Conservation (phyloP, 257 asterid genomes). For the Fraxinus excelsior region DNA sequence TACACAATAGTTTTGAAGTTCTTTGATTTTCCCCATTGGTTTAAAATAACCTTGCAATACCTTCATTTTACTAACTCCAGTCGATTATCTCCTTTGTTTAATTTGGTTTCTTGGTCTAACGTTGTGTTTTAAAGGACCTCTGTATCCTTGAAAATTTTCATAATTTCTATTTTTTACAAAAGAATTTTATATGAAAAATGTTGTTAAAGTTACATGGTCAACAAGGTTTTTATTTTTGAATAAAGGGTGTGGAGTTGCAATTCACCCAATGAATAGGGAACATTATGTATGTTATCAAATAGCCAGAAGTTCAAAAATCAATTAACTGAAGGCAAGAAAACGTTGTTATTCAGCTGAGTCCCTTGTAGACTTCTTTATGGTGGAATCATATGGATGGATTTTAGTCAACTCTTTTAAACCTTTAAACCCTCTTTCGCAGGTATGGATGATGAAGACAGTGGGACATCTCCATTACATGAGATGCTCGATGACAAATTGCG, state of each 20-base stretch:
- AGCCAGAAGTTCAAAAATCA: neutral
- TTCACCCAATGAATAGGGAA: neutral
- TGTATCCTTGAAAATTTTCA: no score
- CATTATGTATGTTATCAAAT: no score
- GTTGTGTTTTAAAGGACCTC: no score
- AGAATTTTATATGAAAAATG: no score
- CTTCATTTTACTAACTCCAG: no score
- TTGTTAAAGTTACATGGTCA: neutral
- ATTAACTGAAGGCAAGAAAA: neutral
- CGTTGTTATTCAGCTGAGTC: neutral
- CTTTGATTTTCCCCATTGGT: no score
- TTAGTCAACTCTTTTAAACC: neutral
- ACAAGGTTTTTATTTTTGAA: neutral
- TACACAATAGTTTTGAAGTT: no score
- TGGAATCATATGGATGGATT: neutral
- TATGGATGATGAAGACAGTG: conserved; percentile 53
- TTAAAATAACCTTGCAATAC: no score
- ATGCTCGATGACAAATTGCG: conserved; percentile 52
- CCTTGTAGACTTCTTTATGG: neutral
- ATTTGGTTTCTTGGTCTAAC: no score
- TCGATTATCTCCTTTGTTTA: no score
- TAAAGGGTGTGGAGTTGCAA: neutral
- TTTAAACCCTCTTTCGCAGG: conserved; percentile 27
- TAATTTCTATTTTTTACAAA: no score
- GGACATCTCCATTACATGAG: conserved; percentile 33